These are phyloP conservation scores for Schizothecium vesticola DNA, from an alignment of 495 filamentous ascomycete species.

Conservation along the genomic window DNA sequence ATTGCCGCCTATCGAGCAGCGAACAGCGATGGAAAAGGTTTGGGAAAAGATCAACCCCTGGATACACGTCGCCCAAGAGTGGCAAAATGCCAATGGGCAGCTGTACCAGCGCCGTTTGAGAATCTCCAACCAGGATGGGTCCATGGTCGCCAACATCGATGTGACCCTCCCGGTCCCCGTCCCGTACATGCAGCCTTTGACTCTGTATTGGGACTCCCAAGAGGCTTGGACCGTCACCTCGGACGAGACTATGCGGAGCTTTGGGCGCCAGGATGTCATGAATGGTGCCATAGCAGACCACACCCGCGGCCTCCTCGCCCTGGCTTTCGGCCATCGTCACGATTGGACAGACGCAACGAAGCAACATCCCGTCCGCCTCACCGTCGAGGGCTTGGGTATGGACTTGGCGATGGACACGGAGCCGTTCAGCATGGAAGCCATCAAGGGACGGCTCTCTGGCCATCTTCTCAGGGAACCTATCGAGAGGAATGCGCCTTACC, in stretches of 20 bases:
- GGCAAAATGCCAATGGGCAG: conserved; percentile 29
- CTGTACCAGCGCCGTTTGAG: conserved; percentile 28
- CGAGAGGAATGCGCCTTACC: conserved; percentile 23
- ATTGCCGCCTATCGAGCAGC: conserved; percentile 36
- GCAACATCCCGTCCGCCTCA: conserved; percentile 37
- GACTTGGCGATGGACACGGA: background rate
- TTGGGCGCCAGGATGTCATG: conserved; percentile 7
- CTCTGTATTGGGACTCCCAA: conserved; percentile 46
- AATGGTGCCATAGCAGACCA: conserved; percentile 31
- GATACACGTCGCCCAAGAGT: conserved; percentile 52
- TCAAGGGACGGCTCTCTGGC: conserved; percentile 10
- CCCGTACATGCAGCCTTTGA: conserved; percentile 38
- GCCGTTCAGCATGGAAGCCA: conserved; percentile 3
- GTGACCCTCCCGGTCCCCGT: conserved; percentile 42
- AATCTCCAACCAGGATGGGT: conserved; percentile 27
- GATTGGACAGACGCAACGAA: conserved; percentile 24
- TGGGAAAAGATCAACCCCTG: conserved; percentile 60
- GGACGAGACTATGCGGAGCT: conserved; percentile 20
- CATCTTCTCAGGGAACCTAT: conserved; percentile 31
- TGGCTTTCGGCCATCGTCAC: conserved; percentile 43
- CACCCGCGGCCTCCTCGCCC: conserved; percentile 43
- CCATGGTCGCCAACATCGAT: conserved; percentile 35
- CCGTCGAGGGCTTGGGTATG: conserved; percentile 8
- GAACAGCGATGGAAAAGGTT: conserved; percentile 47
- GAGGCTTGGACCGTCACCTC: conserved; percentile 39